phyloP scores from a whole-genome alignment of 441 rosid species.

The Iberis amara region DNA sequence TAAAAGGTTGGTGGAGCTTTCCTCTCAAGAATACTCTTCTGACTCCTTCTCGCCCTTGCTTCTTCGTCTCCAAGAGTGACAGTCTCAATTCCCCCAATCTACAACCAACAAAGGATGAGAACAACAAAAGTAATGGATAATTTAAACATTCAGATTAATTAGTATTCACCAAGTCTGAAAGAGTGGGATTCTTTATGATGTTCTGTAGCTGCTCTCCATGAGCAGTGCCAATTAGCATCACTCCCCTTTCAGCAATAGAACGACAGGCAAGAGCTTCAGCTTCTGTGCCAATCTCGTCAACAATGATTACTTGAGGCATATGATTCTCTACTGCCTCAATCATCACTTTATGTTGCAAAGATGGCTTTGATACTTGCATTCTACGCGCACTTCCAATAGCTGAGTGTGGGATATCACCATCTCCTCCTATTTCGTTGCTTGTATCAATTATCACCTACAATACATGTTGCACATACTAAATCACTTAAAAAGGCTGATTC shows the following conservation, averaged over 20 bases:
- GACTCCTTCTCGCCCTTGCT: constrained; percentile 51
- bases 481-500: background rate
- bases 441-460: constrained; percentile 58
- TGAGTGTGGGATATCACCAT: constrained; percentile 57
- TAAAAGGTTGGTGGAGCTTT: constrained; percentile 60
- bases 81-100: constrained; percentile 61
- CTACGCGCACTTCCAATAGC: constrained; percentile 67
- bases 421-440: constrained; percentile 71
- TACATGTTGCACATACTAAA: background rate
- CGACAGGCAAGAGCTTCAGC: constrained; percentile 68
- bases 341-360: constrained; percentile 63
- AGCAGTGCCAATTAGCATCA: constrained; percentile 62
- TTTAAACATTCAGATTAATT: no score
- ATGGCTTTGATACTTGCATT: constrained; percentile 64
- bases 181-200: constrained; percentile 55
- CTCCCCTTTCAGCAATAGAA: constrained; percentile 61
- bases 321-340: constrained; percentile 67
- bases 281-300: constrained; percentile 66
- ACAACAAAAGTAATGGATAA: background rate
- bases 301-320: constrained; percentile 67
- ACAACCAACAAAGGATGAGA: constrained; percentile 8
- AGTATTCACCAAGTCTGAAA: constrained; percentile 48
- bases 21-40: constrained; percentile 57
- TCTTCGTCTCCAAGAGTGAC: constrained; percentile 65
- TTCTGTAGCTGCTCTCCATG: constrained; percentile 60